Evolutionary conservation across 2,329 filamentous ascomycete genomes (phyloP), one percentile per base, ranked within the genome.

Genomic region (Clarireedia homoeocarpa): DNA sequence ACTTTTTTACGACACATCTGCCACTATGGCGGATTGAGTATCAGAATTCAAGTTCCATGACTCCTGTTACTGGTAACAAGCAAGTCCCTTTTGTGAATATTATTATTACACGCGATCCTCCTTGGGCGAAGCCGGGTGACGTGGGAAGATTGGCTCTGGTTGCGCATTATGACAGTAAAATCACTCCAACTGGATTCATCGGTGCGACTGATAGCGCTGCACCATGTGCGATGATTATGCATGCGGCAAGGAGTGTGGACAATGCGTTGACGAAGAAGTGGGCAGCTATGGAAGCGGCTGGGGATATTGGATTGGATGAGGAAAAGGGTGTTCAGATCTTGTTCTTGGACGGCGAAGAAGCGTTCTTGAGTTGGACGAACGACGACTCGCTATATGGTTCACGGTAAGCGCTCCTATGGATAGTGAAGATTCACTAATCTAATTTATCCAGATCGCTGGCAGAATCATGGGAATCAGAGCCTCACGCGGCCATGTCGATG

Each of bases 121-220:
- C 94, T 1, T 94, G 89, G 83, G 76, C 85, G 0, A 73, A 77
- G 5, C 71, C 74, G 0, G 92, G 91, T 1, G 85, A 96, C 63
- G 84, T 94, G 2, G 85, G 86, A 44, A 77, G 91, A 49, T 74
- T 97, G 67, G 92, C 90, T 14, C 78, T 99, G 54, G 94, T 92
- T 6, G 94, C 94, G 42, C 94, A 99, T 70, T 97, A 96, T 70
- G 94, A 99, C 66, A 91, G 85, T 69, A 88, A 95, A 72, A 78
- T 87, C 57, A 77, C 76, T 26, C 92, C 91, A 0, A 74, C 84
- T 59, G 92, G 91, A 0, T 99, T 99, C 70, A 88, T 99, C 57
- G 94, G 94, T 0, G 94, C 92, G 0, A 95, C 84, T 14, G 94
- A 99, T 69, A 96, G 90, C 65, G 94, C 94, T 1, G 94, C 89